Base-by-base conservation (phyloP, 2,329 filamentous ascomycete species). In the Zymoseptoria tritici region DNA sequence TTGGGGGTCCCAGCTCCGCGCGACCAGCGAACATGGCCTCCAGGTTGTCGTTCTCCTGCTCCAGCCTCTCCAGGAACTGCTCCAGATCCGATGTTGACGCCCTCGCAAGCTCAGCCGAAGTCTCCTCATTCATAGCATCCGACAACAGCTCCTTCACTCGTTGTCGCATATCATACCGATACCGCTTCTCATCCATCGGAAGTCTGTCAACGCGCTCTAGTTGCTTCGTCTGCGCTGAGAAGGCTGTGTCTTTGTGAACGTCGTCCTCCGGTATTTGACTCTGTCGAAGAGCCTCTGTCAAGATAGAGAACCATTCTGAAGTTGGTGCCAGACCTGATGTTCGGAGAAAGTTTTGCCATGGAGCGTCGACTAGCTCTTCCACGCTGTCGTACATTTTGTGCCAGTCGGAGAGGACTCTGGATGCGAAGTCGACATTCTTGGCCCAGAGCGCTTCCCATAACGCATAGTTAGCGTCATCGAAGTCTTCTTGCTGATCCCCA, bases 41-140 rank as follows among this genome's bases (percentile, higher is more conserved):
- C 3, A 64, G 31, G 29, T 57, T 60, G 9, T 60, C 52, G 13
- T 57, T 55, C 50, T 64, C 62, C 49, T 64, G 53, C 21, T 62
- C 52, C 9, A 61, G 50, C 6, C 55, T 52, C 20, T 49, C 54
- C 9, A 61, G 49, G 19, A 52, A 57, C 20, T 55, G 49, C 22
- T 58, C 52, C 8, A 64, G 52, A 55, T 64, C 24, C 46, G 60
- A 52, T 4, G 53, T 57, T 19, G 56, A 54, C 6, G 55, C 36
- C 16, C 36, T 11, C 16, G 36, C 36, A n/a, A 46, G 36, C 36
- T 46, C 13, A 2, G 36, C 36, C 2, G 13, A 46, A n/a, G 13
- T 46, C 16, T 46, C 36, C 36, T 46, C 16, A 7, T 46, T 46
- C 36, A 46, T 46, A 4, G 36, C 13, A 46, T 16, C 36, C 16